Conservation (phyloP, 2,329 filamentous ascomycete species). For the Colletotrichum echinochloae region DNA sequence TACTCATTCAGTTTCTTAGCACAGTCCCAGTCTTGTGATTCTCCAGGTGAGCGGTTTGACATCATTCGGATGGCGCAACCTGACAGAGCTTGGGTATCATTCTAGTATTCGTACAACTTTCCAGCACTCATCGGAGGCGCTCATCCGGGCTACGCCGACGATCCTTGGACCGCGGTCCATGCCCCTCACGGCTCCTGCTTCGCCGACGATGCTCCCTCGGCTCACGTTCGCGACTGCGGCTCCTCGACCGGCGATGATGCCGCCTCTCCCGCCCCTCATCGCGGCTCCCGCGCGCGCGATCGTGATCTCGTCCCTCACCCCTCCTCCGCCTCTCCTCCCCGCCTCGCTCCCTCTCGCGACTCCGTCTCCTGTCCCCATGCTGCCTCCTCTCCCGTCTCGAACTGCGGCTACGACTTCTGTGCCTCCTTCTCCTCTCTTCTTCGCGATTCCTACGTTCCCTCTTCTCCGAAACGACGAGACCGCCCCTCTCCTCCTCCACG, state of each 20-base stretch:
- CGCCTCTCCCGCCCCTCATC: slow-evolving; percentile 35
- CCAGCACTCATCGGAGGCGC: slow-evolving; percentile 16
- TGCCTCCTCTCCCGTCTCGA: slow-evolving; percentile 45
- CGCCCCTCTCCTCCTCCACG: slow-evolving; percentile 42
- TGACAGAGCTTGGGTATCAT: slow-evolving; percentile 11
- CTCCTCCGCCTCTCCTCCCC: slow-evolving; percentile 28
- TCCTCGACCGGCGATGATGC: slow-evolving; percentile 25
- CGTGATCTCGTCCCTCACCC: slow-evolving; percentile 18
- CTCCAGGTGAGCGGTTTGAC: neutral
- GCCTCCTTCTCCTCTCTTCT: slow-evolving; percentile 48
- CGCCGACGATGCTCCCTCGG: slow-evolving; percentile 32
- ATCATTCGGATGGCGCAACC: neutral
- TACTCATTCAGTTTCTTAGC: neutral
- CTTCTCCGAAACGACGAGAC: slow-evolving; percentile 42
- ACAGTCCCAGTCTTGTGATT: neutral
- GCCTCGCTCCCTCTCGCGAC: slow-evolving; percentile 24
- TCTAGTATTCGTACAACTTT: neutral
- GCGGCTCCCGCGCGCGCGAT: slow-evolving; percentile 19
- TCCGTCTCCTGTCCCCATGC: slow-evolving; percentile 42
- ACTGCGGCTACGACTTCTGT: slow-evolving; percentile 52
- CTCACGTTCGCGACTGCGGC: slow-evolving; percentile 26
- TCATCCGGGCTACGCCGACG: slow-evolving; percentile 31
- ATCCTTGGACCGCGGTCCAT: slow-evolving; percentile 23
- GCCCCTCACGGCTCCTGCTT: slow-evolving; percentile 33
- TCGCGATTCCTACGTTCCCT: slow-evolving; percentile 45